phyloP scores from a whole-genome alignment of 306 rosid species.

The Dryas alaskensis region DNA sequence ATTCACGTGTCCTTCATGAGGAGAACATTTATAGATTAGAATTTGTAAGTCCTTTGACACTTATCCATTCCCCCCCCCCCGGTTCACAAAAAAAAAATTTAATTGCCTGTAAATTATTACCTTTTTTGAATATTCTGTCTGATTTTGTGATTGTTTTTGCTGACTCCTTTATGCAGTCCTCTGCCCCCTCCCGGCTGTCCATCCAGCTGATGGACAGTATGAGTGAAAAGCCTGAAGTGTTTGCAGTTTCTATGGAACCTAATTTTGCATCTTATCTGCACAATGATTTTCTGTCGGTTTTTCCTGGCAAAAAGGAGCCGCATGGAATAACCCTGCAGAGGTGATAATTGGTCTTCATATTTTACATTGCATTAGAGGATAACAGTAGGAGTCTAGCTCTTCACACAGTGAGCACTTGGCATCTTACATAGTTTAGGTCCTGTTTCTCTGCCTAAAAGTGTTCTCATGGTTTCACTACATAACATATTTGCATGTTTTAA shows the following conservation, averaged over 20 bases:
- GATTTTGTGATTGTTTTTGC: neutral
- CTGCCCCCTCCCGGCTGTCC: conserved; percentile 50
- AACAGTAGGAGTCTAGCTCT: neutral
- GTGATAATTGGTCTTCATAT: conserved; percentile 37
- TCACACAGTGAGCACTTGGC: neutral
- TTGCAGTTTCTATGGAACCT: conserved; percentile 89
- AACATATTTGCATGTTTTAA: neutral
- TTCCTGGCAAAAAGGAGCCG: conserved; percentile 64
- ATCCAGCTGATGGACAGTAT: conserved; percentile 90
- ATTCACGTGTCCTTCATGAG: conserved; percentile 86
- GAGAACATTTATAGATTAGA: conserved; percentile 84
- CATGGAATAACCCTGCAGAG: conserved; percentile 65
- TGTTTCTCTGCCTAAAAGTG: neutral
- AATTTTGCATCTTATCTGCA: conserved; percentile 82
- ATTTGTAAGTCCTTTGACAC: conserved; percentile 52
- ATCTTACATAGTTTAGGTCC: neutral
- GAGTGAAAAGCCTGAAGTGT: conserved; percentile 83
- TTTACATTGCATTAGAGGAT: conserved; percentile 4
- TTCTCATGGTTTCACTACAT: neutral
- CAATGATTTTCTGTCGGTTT: conserved; percentile 63
- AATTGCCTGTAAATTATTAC: neutral
- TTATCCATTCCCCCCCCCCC: neutral
- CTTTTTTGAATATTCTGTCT: neutral
- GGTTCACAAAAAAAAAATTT: too few species aligned
- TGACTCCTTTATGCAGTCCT: conserved; percentile 48